Base-by-base conservation (phyloP, 768 basidiomycete species). In the Megacollybia marginata region DNA sequence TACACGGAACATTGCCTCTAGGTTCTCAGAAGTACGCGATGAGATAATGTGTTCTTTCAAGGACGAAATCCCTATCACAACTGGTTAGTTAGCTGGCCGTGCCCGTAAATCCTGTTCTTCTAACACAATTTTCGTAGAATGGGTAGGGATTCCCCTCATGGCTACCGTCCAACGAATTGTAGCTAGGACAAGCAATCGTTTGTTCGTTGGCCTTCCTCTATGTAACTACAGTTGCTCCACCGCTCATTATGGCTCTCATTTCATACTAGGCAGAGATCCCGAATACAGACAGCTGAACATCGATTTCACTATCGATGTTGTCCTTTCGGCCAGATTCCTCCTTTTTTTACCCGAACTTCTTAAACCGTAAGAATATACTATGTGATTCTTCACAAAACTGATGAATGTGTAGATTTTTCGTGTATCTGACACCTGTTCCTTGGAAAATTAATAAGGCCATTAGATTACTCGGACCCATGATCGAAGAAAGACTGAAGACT, bases 311-410 rank as follows among this genome's bases (percentile, higher is more conserved):
- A 52, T 61, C 11, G 59, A 68, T 45, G 66, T 72, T n/a, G 52
- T 66, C 0, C 57, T 56, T 7, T 56, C 54, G 1, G 64, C 59
- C 0, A 13, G 33, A 2, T 59, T 65, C 12, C 59, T 76, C 46
- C 61, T 57, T 10, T 20, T 65, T 6, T 69, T 69, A 55, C 74
- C 72, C 0, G 50, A 56, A n/a, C 59, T 69, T 48, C 46, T 76
- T 10, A 69, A 68, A 53, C 70, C 72, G 74, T 76, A 48, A 43
- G 69, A 11, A 31, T 20, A 6, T 28, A 6, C 23, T 28, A n/a
- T n/a, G n/a, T n/a, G n/a, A 19, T 35, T 15, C 33, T 5, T 35
- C 35, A 9, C 11, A 10, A 45, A 16, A 16, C 23, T 11, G 15
- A 45, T 16, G n/a, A 28, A n/a, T 45, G 23, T 11, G 15, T 10